Percentiles rank a stretch among this genome's conserved stretches.
phyloP scores from a whole-genome alignment of 225 moss, liverwort and hornwort species.

The Takakia lepidozioides region DNA sequence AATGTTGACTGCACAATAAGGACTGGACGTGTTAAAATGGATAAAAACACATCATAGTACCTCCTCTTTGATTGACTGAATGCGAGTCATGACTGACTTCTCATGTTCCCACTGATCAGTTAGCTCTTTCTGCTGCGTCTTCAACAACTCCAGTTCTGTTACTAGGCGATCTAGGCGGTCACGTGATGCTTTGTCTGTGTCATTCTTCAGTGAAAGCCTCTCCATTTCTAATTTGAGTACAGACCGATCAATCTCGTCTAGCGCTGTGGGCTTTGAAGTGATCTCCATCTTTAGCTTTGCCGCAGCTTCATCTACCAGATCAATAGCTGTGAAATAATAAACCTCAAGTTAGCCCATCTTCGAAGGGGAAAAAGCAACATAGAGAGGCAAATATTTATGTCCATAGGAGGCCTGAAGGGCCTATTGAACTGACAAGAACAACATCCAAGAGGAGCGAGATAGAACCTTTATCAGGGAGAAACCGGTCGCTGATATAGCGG shows the following conservation, averaged over 20 bases:
- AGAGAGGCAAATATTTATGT: neutral
- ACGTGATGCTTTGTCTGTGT: slow-evolving; percentile 43
- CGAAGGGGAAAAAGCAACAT: neutral
- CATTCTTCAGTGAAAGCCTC: slow-evolving; percentile 33
- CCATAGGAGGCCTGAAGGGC: no score
- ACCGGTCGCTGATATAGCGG: slow-evolving; percentile 92
- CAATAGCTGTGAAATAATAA: slow-evolving; percentile 34
- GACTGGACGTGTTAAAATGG: neutral
- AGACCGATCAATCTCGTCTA: slow-evolving; percentile 53
- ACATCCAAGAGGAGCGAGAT: no score
- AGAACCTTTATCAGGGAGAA: slow-evolving; percentile 93
- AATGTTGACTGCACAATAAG: no score
- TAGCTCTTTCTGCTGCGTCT: slow-evolving; percentile 38
- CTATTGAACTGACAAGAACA: no score
- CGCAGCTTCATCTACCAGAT: slow-evolving; percentile 58
- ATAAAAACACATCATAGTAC: slow-evolving; percentile 8
- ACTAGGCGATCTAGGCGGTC: slow-evolving; percentile 38
- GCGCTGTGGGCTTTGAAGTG: slow-evolving; percentile 41
- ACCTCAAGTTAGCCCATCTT: neutral
- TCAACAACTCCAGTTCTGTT: slow-evolving; percentile 31
- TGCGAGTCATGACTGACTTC: slow-evolving; percentile 42
- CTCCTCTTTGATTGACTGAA: slow-evolving; percentile 59
- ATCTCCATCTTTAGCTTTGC: slow-evolving; percentile 58
- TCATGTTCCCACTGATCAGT: slow-evolving; percentile 62
- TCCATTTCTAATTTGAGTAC: slow-evolving; percentile 66